Evolutionary conservation across 495 filamentous ascomycete species (phyloP).

Genomic region (Aspergillus haitiensis): DNA sequence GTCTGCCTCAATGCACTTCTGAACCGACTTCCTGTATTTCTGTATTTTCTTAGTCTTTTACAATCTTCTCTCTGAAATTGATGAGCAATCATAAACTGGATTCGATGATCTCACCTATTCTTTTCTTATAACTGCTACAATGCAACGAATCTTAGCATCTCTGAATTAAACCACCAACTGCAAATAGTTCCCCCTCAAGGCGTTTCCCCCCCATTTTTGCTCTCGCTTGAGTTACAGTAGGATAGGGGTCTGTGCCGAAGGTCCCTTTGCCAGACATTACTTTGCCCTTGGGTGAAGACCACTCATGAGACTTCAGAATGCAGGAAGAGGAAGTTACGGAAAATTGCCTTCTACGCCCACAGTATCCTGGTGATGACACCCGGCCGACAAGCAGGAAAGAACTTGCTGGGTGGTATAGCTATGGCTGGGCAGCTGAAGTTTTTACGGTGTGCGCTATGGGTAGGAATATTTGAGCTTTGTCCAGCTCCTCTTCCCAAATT

Average conservation of each 20-base stretch:
- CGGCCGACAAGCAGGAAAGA: constrained; percentile 84
- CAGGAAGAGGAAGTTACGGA: constrained; percentile 28
- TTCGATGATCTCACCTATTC: too few relatives aligned
- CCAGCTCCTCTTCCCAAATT: neutral
- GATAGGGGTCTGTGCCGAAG: neutral
- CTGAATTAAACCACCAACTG: neutral
- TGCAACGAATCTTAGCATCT: neutral
- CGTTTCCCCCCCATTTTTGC: too few relatives aligned
- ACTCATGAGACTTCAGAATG: constrained; percentile 23
- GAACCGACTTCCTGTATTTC: too few relatives aligned
- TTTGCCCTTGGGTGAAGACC: neutral
- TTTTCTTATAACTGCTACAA: too few relatives aligned
- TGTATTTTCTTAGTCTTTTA: too few relatives aligned
- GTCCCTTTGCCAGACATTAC: neutral
- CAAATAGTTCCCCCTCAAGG: too few relatives aligned
- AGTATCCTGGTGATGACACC: constrained; percentile 82
- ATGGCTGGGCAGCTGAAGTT: constrained; percentile 96
- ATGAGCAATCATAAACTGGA: too few relatives aligned
- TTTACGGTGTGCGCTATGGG: constrained; percentile 91
- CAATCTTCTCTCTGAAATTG: too few relatives aligned
- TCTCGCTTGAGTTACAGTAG: too few relatives aligned
- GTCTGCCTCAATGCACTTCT: too few relatives aligned
- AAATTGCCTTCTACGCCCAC: constrained; percentile 26
- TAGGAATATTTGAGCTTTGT: constrained; percentile 34
- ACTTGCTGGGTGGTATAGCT: constrained; percentile 91